Base-by-base conservation (phyloP, 2,329 filamentous ascomycete genomes). In the Neonectria sp. region DNA sequence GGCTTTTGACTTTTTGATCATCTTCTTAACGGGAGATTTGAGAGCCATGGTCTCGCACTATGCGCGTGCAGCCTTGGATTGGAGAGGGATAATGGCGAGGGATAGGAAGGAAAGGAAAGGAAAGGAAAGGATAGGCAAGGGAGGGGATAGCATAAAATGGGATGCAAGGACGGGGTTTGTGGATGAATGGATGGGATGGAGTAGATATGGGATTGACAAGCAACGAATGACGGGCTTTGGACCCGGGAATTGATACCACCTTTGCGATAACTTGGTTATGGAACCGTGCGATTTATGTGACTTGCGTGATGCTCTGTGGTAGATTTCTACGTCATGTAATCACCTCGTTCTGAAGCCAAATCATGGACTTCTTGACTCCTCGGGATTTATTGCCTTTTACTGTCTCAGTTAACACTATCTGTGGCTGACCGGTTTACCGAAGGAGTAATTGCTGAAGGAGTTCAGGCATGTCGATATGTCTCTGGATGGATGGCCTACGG, bases 241-340 rank as follows among this genome's bases (percentile, higher is more conserved):
- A 24, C 61, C 49, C 57, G 56, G 62, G 64, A 74, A 73, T 76
- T 75, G 73, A 76, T 73, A 74, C 64, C 67, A 74, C 51, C 63
- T 73, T 70, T 35, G 31, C 51, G 51, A 53, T 67, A 60, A 68
- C 17, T 21, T 57, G 58, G 69, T 67, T 43, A 61, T 40, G 27
- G 13, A 27, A 24, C 3, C 9, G 4, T 45, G 3, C 8, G 17
- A 5, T n/a, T 29, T 2, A 15, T 35, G 31, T 53, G 51, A 35
- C 13, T n/a, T 5, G 17, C 25, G 11, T 49, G 46, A 27, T 17
- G 24, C 15, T 49, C 4, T 51, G 37, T 8, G 37, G 11, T 33
- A 11, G 4, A 29, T 29, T 4, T 29, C 27, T 5, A 29, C 27
- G 7, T 7, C 27, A 29, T 1, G 27, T 7, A 29, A 3, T 29